Base-by-base conservation (phyloP, 495 filamentous ascomycete genomes). In the Podospora pseudocomata region DNA sequence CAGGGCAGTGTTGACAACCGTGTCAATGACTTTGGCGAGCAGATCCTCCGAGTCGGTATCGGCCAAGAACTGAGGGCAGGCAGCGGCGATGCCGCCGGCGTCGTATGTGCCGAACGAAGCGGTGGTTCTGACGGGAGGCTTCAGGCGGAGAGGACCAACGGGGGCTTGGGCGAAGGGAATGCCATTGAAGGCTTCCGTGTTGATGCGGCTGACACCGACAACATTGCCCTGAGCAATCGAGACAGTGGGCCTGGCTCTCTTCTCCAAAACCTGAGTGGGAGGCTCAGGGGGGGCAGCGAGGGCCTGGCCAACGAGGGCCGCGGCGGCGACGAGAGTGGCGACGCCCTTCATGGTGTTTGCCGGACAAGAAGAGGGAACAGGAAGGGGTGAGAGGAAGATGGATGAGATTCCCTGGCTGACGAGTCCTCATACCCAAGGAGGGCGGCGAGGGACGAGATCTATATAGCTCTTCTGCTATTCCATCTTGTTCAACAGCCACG, bases 51-150 rank as follows among this genome's bases (percentile, higher is more conserved):
- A 75, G 39, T 79, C 75, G n/a, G 85, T 83, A 18, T 80, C 77
- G 30, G 80, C 79, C 63, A 85, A 69, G 71, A 79, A 82, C 73
- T 89, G 86, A 1, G 86, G 85, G 71, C 87, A 89, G 15, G 87
- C 78, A 2, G 78, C 75, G 11, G 86, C 80, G 2, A 72, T 58
- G 0, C 80, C 79, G 0, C 81, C 83, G 2, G 85, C 88, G 70
- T 87, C 74, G 54, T 86, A 76, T 9, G 76, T 83, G 0, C 85
- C 86, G 11, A 86, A 71, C n/a, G 78, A 71, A 49, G 73, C 68
- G 39, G 72, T 80, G 30, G 79, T 73, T 44, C 73, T 77, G 65
- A 80, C 78, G 9, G 83, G 81, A 15, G 80, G 78, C 62, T 72
- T 75, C 34, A 85, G 81, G 4, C 82, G 79, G 5, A 80, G 70